Evolutionary conservation across 2,329 filamentous ascomycete species (phyloP), one percentile per base, ranked within the genome.

Genomic region (Alternaria dauci): DNA sequence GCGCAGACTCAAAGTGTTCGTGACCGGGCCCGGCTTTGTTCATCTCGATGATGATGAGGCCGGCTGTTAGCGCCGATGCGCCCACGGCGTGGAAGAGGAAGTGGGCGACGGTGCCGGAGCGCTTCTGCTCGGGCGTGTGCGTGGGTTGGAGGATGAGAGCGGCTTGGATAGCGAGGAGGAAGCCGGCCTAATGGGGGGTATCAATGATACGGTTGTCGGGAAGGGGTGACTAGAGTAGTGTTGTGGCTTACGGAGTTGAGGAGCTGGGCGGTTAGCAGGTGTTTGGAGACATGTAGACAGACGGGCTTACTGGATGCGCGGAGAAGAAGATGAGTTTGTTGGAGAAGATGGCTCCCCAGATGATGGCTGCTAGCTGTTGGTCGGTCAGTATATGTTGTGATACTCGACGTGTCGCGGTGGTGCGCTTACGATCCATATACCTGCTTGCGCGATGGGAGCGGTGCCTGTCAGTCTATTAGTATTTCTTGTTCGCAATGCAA

Each of bases 61-160:
- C 92, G 16, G 86, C 84, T 50, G 88, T 79, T 51, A 93, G 85
- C 52, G 85, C 75, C 9, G 87, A 80, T 54, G 92, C 80, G 42
- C 88, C 87, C 47, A 91, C 70, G 28, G 88, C 79, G 76, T 93
- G 93, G 66, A 97, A 82, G 12, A 81, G 79, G 25, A 88, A 89
- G 79, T 99, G 94, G 47, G 87, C 77, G 68, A 83, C 79, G 18
- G 88, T 86, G 44, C 88, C 88, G 28, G 81, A 69, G 39, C 79
- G 79, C 80, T 97, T 97, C 80, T 97, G 91, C 16, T 83, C 78
- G 2, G 89, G 82, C 0, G 91, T 91, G 70, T 91, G 87, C 0
- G 94, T 97, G 2, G 94, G 95, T 78, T 99, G 95, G 36, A 98
- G 86, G 68, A 95, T 82, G 53, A 98, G 88, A 66, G 94, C 88